Base-by-base conservation (phyloP, 495 filamentous ascomycete species). In the Penicillium atrosanguineum region DNA sequence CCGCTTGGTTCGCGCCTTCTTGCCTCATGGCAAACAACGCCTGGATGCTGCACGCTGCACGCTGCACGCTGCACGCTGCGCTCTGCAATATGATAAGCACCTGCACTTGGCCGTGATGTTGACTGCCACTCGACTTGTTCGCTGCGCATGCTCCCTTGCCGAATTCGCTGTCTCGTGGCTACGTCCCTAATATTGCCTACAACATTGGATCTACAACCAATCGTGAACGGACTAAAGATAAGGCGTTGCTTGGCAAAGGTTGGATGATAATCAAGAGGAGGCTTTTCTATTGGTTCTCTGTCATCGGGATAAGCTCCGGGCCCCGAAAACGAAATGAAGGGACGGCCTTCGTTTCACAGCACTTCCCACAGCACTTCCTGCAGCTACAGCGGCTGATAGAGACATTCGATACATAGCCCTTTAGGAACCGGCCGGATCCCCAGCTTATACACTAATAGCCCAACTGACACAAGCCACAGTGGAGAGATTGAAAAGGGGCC, bases 191-290 rank as follows among this genome's bases (percentile, higher is more conserved):
- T 14, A 14, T 34, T 14, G n/a, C 38, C 3, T 7, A 7, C 38
- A 40, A 40, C 38, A n/a, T 40, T 19, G 38, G 18, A 40, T 39
- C 11, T 36, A 36, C 36, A 34, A 34, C 43, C 50, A 46, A 53
- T 45, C 19, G 31, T 42, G 23, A 23, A 31, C 20, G 0, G 5
- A 7, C 34, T 19, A 28, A 20, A 52, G 50, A 52, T 52, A 46
- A 46, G 45, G 50, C 25, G 12, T 46, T 46, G 34, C 50, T 53
- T 53, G 50, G 43, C 50, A 41, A 40, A 19, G 38, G 4, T 7
- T 40, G 1, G 38, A 40, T 19, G n/a, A 40, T 20, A 1, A 14
- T 16, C 38, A 39, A 9, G 28, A 34, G 11, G 31, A 34, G 11
- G 11, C 11, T 34, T 3, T 34, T 34, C 31, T 34, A 34, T 34